phyloP scores from a whole-genome alignment of 345 rosid species.

The Luvunga scandens region DNA sequence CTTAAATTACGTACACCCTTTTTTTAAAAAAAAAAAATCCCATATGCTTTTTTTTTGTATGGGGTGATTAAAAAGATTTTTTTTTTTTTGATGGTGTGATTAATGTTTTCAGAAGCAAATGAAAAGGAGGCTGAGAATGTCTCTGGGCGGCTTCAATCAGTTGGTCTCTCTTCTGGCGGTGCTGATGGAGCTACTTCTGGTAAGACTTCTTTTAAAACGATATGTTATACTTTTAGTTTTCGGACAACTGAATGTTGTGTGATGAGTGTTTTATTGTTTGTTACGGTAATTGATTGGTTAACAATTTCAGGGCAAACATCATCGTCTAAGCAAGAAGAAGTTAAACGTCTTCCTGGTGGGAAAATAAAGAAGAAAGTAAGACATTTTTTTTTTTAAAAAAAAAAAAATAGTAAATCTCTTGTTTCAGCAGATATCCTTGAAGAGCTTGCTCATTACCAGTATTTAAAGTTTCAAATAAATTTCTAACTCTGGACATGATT shows the following conservation, averaged over 20 bases:
- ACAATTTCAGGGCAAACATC: conserved; percentile 35
- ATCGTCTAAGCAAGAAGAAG: conserved; percentile 65
- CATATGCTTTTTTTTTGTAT: background rate
- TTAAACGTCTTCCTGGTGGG: conserved; percentile 92
- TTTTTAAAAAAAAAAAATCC: background rate
- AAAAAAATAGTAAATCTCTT: background rate
- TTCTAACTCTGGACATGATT: background rate
- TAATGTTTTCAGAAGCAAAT: conserved; percentile 46
- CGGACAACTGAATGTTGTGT: background rate
- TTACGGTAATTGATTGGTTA: background rate
- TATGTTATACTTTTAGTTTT: background rate
- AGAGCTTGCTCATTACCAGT: background rate
- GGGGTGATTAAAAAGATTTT: too few relatives aligned
- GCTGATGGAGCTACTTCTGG: conserved; percentile 48
- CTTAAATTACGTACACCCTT: background rate
- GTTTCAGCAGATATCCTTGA: background rate
- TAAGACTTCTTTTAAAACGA: background rate
- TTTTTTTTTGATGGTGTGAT: background rate
- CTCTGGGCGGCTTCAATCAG: conserved; percentile 64
- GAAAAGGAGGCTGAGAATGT: conserved; percentile 63
- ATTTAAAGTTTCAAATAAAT: background rate
- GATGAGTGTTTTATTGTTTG: background rate
- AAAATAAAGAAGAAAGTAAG: conserved; percentile 93
- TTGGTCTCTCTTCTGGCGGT: conserved; percentile 58
- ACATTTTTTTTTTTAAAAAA: background rate